Base-by-base conservation (phyloP, 1,284 basidiomycete species). In the Pseudozyma thailandica region DNA sequence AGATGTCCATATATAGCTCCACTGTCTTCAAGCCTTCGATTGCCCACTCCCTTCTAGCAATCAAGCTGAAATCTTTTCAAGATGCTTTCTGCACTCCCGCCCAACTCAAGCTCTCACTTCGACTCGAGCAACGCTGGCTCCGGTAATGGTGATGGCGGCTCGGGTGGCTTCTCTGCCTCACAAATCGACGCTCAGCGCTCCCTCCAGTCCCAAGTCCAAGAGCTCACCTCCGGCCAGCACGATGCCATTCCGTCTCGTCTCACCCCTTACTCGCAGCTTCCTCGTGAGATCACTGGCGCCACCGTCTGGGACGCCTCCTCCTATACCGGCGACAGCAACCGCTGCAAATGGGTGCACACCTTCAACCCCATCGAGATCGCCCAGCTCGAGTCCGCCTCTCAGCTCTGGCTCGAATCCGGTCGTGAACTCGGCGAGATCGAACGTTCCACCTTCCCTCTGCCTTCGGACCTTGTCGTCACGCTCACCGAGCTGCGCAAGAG, bases 241-340 rank as follows among this genome's bases (percentile, higher is more conserved):
- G 78, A 79, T 25, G 69, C 64, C 33, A 58, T 68, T 26, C 46
- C 66, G 5, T 47, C 54, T 6, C 62, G 72, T 21, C 43, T 79
- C 20, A 75, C 69, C 4, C 77, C 83, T 0, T 85, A 84, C 73
- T 41, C 58, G 0, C 47, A 72, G 8, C 82, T 85, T 50, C 84
- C 84, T 16, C 77, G 78, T 59, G 50, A 82, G 41, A 75, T 85
- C 53, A 73, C 70, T 3, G 84, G 51, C 50, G 69, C 39, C 6
- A 77, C 75, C 2, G 65, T 79, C 4, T 79, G 77, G 78, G 68
- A 78, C 15, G 76, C 78, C 0, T 71, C 77, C 8, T 76, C 76
- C 31, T 82, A 81, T 59, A 55, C 59, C 12, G 81, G 80, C 26
- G 75, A 69, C 23, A 72, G 72, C 5, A 73, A 75, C 35, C 26